A percentile compares a stretch with the other conserved stretches of the same genome.
Evolutionary conservation across 2,329 filamentous ascomycete genomes (phyloP).

Genomic region (Purpureocillium takamizusanense): DNA sequence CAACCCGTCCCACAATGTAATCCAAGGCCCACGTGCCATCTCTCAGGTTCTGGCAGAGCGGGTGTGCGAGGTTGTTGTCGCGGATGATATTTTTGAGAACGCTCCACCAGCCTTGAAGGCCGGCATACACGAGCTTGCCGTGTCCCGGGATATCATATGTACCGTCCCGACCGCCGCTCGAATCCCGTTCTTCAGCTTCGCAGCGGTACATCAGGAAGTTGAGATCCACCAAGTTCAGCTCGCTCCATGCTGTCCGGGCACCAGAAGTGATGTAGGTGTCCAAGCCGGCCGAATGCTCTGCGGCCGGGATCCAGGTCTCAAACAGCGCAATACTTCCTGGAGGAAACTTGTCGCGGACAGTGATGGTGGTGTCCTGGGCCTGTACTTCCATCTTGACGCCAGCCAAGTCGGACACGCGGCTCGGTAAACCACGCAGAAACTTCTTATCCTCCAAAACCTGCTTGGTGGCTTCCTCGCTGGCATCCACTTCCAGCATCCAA

Average conservation of each 20-base stretch:
- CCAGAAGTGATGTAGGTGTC: constrained; percentile 82
- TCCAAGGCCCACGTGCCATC: constrained; percentile 89
- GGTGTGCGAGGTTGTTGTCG: constrained; percentile 86
- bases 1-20: constrained; percentile 71
- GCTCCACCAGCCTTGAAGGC: constrained; percentile 98
- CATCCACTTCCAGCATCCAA: constrained; percentile 86
- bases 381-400: constrained; percentile 66
- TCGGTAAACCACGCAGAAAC: constrained; percentile 73
- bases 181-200: constrained; percentile 77
- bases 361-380: constrained; percentile 68
- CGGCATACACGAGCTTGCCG: constrained; percentile 84
- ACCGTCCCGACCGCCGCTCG: constrained; percentile 73
- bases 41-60: constrained; percentile 85
- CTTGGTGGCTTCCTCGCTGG: constrained; percentile 58
- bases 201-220: constrained; percentile 90
- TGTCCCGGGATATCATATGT: constrained; percentile 78
- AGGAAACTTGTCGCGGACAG: constrained; percentile 73
- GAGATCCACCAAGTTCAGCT: constrained; percentile 69
- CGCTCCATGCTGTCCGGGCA: constrained; percentile 67
- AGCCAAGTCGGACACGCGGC: constrained; percentile 64
- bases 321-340: constrained; percentile 92
- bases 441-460: constrained; percentile 59
- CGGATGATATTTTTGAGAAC: constrained; percentile 74
- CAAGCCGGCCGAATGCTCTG: constrained; percentile 73
- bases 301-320: constrained; percentile 88